A percentile compares a stretch with the other conserved stretches of the same genome.
phyloP scores from a whole-genome alignment of 306 rosid genomes.

The Gleditsia sinensis region DNA sequence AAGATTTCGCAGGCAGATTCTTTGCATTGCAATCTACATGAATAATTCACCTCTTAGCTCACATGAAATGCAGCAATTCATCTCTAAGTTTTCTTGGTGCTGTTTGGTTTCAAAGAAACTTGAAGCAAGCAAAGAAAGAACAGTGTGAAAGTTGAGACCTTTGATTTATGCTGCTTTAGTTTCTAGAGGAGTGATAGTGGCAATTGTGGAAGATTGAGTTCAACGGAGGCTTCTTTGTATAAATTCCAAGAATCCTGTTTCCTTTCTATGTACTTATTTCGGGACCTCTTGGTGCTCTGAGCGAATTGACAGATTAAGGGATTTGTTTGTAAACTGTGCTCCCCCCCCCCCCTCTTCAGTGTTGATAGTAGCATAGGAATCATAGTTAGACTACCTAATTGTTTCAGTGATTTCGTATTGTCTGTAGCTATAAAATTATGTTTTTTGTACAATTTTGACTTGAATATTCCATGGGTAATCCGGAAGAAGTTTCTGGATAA shows the following conservation, averaged over 20 bases:
- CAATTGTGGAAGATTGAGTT: not conserved
- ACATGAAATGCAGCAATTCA: slow-evolving; percentile 54
- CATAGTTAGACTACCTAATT: too few relatives aligned
- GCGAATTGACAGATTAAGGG: not conserved
- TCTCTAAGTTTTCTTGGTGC: slow-evolving; percentile 33
- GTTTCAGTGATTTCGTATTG: not conserved
- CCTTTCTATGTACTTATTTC: not conserved
- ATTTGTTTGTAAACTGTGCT: not conserved
- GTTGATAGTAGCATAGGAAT: too few relatives aligned
- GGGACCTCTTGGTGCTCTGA: too few relatives aligned
- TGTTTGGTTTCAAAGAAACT: not conserved
- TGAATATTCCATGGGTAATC: not conserved
- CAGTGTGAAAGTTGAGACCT: not conserved
- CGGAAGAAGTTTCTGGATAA: not conserved
- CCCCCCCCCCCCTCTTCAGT: too few relatives aligned
- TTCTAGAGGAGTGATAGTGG: not conserved
- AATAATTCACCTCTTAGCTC: slow-evolving; percentile 50
- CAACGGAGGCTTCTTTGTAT: not conserved
- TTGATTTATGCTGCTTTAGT: not conserved
- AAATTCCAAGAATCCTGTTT: not conserved
- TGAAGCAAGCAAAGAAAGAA: not conserved
- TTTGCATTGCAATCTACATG: slow-evolving; percentile 35
- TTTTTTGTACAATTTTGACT: not conserved
- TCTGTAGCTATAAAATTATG: not conserved
- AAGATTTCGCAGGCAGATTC: not conserved